A percentile compares a stretch with the other conserved stretches of the same genome.
phyloP scores from a whole-genome alignment of 1,284 basidiomycete genomes.

The Naganishia cerealis region DNA sequence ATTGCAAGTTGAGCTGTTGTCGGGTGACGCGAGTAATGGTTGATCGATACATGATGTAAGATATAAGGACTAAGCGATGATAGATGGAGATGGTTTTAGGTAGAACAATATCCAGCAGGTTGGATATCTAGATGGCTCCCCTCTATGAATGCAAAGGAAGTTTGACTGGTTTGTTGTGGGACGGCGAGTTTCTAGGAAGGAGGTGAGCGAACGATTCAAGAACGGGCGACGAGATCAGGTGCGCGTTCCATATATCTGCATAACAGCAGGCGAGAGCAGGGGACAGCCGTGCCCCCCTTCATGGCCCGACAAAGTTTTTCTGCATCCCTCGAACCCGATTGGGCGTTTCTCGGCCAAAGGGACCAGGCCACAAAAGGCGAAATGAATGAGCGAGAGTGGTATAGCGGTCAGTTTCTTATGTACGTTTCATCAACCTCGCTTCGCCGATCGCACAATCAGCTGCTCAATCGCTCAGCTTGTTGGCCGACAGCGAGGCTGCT shows the following conservation, averaged over 20 bases:
- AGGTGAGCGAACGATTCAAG: background rate
- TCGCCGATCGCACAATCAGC: conserved; percentile 1
- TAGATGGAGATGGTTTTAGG: background rate
- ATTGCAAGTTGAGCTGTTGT: conserved; percentile 12
- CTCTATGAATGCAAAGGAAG: background rate
- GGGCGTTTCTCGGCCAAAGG: conserved; percentile 13
- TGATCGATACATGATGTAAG: conserved; percentile 8
- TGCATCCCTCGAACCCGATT: background rate
- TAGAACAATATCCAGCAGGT: background rate
- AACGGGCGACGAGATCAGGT: background rate
- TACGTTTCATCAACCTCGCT: background rate
- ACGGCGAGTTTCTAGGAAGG: background rate
- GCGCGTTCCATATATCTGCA: conserved; percentile 4
- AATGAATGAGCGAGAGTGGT: conserved; percentile 25
- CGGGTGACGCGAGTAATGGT: conserved; percentile 21
- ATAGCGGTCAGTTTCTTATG: conserved; percentile 8
- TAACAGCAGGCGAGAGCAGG: background rate
- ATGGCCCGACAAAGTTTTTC: background rate
- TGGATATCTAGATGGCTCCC: conserved; percentile 10
- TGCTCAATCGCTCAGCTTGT: background rate
- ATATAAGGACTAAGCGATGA: background rate
- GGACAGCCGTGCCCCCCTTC: background rate
- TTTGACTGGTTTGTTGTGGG: too few relatives aligned
- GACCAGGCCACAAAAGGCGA: background rate
- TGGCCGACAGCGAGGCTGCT: background rate